Conservation (phyloP, 805 yeast species). For the Sugiyamaella floridensis region DNA sequence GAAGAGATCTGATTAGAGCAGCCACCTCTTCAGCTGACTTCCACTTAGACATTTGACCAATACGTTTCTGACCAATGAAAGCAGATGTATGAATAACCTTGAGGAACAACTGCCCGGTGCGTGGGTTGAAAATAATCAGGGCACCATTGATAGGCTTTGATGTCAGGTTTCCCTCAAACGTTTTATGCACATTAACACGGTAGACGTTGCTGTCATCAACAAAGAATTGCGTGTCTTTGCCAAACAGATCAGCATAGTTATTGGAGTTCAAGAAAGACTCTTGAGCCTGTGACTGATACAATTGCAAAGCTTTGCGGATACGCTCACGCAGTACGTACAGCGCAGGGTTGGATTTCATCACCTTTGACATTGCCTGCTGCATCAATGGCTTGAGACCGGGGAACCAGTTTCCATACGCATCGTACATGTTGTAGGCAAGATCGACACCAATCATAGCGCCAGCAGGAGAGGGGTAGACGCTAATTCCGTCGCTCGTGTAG, state of each 20-base stretch:
- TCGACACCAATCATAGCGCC: constrained; percentile 90
- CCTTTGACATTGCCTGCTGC: constrained; percentile 86
- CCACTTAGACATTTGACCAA: constrained; percentile 94
- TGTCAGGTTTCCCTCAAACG: constrained; percentile 86
- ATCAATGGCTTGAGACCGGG: constrained; percentile 86
- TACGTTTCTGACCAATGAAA: constrained; percentile 94
- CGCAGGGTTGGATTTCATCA: constrained; percentile 94
- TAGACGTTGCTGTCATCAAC: constrained; percentile 94
- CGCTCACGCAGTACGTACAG: constrained; percentile 86
- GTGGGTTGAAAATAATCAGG: constrained; percentile 81
- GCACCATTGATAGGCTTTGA: constrained; percentile 94
- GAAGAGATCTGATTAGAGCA: constrained; percentile 79
- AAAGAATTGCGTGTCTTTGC: constrained; percentile 73
- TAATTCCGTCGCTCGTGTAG: constrained; percentile 79
- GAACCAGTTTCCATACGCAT: constrained; percentile 96
- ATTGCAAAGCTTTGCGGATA: constrained; percentile 85
- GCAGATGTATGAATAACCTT: constrained; percentile 89
- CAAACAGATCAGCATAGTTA: constrained; percentile 85
- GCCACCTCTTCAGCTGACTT: constrained; percentile 97
- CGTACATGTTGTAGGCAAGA: constrained; percentile 91
- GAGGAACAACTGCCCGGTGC: constrained; percentile 81
- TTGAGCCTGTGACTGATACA: constrained; percentile 89
- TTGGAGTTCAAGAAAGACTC: constrained; percentile 84
- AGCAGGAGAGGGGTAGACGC: constrained; percentile 86
- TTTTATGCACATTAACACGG: constrained; percentile 83